Conservation (phyloP, 306 rosid species). For the Acacia melanoxylon region DNA sequence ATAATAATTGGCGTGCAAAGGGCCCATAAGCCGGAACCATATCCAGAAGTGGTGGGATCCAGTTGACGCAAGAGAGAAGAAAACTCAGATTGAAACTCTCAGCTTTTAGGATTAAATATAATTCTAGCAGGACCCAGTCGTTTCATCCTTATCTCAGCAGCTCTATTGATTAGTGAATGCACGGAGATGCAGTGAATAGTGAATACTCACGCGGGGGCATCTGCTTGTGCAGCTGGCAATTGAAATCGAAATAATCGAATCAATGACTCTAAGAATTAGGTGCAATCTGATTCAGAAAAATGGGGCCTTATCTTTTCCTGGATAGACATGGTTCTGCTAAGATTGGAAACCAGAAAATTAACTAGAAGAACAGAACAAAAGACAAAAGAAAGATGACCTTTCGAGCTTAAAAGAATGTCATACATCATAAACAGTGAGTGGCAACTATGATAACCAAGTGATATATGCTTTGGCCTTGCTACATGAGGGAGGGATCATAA, state of each 20-base stretch:
- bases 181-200: neutral
- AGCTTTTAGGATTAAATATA: neutral
- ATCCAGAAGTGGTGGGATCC: neutral
- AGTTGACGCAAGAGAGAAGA: neutral
- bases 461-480: neutral
- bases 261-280: neutral
- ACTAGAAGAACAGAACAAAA: neutral
- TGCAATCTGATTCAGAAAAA: neutral
- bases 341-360: neutral
- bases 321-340: neutral
- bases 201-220: neutral
- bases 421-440: neutral
- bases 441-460: neutral
- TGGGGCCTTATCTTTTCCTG: neutral
- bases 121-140: neutral
- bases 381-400: neutral
- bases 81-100: neutral
- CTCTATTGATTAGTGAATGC: neutral
- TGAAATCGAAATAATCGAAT: neutral
- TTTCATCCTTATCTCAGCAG: neutral
- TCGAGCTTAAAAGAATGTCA: neutral
- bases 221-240: neutral
- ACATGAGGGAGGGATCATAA: constrained; percentile 13
- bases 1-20: neutral
- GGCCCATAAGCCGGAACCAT: neutral